phyloP scores from a whole-genome alignment of 306 rosid species.

The Sicyos baderoa region DNA sequence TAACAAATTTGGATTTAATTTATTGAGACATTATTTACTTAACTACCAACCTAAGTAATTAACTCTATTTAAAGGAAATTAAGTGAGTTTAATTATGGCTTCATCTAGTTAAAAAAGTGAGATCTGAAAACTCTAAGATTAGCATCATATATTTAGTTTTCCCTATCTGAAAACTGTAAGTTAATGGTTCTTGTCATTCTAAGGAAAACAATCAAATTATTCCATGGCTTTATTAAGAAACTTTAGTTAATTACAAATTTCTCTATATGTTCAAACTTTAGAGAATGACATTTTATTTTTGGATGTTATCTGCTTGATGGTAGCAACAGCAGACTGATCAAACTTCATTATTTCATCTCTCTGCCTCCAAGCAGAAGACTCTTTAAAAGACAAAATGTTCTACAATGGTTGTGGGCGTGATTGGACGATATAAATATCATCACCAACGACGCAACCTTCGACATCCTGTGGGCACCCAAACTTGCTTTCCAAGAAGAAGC shows the following conservation, averaged over 20 bases:
- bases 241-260: background rate
- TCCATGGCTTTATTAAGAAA: background rate
- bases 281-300: background rate
- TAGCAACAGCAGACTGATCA: background rate
- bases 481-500: conserved; percentile 74
- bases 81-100: background rate
- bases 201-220: too few species aligned
- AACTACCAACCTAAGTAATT: background rate
- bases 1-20: background rate
- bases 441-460: conserved; percentile 82
- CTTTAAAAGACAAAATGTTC: background rate
- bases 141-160: too few species aligned
- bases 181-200: too few species aligned
- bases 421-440: conserved; percentile 78
- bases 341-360: conserved; percentile 1
- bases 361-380: background rate
- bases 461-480: conserved; percentile 86
- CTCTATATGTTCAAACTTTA: background rate
- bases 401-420: conserved; percentile 82
- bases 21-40: background rate
- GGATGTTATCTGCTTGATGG: background rate
- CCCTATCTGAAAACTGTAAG: too few species aligned
- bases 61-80: background rate
- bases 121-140: too few species aligned
- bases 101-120: too few species aligned